A percentile compares a stretch with the other conserved stretches of the same genome.
These are phyloP conservation scores for Trichoderma hamatum DNA, from an alignment of 2,329 filamentous ascomycete species.

Conservation along the genomic window DNA sequence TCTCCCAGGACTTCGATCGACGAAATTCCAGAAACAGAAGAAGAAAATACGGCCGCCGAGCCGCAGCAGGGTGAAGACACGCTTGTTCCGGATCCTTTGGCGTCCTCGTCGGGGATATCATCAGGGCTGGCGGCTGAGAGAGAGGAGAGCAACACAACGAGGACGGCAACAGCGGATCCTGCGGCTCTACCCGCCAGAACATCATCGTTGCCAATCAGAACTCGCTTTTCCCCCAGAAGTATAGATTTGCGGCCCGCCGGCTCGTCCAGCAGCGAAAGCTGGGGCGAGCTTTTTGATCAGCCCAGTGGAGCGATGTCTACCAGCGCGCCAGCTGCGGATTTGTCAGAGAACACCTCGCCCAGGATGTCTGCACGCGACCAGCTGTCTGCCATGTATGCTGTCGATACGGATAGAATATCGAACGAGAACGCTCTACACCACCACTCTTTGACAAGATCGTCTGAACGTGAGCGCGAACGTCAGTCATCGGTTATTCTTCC, in stretches of 20 bases:
- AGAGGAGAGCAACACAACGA: neutral
- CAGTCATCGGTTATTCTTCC: constrained; percentile 60
- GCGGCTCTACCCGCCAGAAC: constrained; percentile 28
- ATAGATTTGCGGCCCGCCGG: constrained; percentile 16
- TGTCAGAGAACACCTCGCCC: constrained; percentile 9
- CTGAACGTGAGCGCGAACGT: constrained; percentile 13
- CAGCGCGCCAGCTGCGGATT: constrained; percentile 7
- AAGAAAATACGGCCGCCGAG: neutral
- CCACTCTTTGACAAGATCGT: neutral
- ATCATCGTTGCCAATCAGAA: constrained; percentile 27
- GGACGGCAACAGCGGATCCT: neutral
- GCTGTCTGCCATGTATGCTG: constrained; percentile 12
- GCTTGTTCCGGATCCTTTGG: neutral
- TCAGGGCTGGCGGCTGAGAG: constrained; percentile 5
- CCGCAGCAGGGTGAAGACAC: neutral
- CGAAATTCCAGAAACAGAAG: neutral
- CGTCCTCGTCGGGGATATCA: neutral
- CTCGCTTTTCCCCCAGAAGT: constrained; percentile 15
- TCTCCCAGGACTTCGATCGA: constrained; percentile 6
- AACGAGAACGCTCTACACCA: constrained; percentile 19
- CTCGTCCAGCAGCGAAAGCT: neutral
- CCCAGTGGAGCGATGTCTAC: neutral
- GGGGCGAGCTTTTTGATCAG: constrained; percentile 15
- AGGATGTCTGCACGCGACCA: constrained; percentile 9
- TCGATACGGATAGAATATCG: constrained; percentile 6